Base-by-base conservation (phyloP, 768 basidiomycete genomes). In the Fomitopsis pulvina region DNA sequence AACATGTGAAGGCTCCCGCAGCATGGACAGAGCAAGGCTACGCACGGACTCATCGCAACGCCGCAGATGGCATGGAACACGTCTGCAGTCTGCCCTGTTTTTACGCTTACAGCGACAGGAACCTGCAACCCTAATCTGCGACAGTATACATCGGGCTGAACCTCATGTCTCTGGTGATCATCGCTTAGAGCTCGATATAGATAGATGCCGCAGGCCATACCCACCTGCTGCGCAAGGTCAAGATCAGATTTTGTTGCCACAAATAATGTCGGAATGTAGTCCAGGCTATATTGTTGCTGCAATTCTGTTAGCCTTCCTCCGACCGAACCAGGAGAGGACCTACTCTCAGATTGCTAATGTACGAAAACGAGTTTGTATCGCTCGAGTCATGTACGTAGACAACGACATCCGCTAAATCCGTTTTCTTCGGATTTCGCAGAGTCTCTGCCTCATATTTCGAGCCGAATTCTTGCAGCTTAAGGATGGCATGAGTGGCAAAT, bases 221-320 rank as follows among this genome's bases (percentile, higher is more conserved):
- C 54, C 50, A 87, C 91, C 79, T 96, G 95, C 58, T 94, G 80
- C 10, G 95, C 95, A 44, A 99, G 82, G 67, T 99, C 95, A 24
- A 96, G 79, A 66, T 99, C 95, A 5, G 92, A 94, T 70, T 99
- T 99, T 32, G 95, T 98, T n/a, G 95, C 95, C 22, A 99, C 93
- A 65, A 98, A 97, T 30, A 98, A 70, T 10, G 90, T 93, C 22
- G 95, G 94, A 64, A 97, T 90, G 65, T 92, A 87, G 64, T 97
- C 92, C 26, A 96, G 73, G 56, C 81, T 92, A 65, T 97, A 95
- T 78, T 94, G 92, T 90, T 97, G 94, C 92, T 96, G 68, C 29
- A 47, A 40, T 49, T 62, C 29, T 32, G 41, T 41, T 48, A 26
- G 42, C 9, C 47, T 66, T 65, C 18, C 5, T 16, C 6, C 41